Percentiles rank a stretch among this genome's conserved stretches.
phyloP scores from a whole-genome alignment of 2,329 filamentous ascomycete genomes.

The Calonectria leucothoes region DNA sequence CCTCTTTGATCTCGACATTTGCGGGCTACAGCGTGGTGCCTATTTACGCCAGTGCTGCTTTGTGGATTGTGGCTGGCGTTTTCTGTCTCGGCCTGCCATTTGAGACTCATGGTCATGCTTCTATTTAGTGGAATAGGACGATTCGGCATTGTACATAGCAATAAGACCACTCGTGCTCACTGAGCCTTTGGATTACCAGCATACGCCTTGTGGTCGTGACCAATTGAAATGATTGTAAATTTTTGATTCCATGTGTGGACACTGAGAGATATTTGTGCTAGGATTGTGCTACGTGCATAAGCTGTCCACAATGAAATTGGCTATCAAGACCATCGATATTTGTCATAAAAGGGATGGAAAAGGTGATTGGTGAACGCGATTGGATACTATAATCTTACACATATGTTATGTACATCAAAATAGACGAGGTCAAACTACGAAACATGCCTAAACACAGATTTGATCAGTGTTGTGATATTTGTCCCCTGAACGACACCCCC shows the following conservation, averaged over 20 bases:
- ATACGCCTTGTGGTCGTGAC: neutral
- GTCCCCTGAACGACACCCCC: neutral
- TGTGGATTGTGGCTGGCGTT: slow-evolving; percentile 56
- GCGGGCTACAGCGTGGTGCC: slow-evolving; percentile 55
- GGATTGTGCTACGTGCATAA: neutral
- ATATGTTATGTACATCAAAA: neutral
- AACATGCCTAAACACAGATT: neutral
- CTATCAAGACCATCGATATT: neutral
- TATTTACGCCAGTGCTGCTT: slow-evolving; percentile 57
- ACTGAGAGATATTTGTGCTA: neutral
- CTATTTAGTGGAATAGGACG: slow-evolving; percentile 36
- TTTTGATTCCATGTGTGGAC: neutral
- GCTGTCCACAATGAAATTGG: neutral
- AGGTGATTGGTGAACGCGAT: neutral
- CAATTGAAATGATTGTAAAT: neutral
- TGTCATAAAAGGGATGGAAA: no score
- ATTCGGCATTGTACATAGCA: neutral
- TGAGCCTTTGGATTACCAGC: neutral
- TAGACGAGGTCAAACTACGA: neutral
- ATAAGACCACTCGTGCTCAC: neutral
- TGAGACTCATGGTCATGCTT: slow-evolving; percentile 54
- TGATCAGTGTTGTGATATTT: neutral
- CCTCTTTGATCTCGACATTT: slow-evolving; percentile 56
- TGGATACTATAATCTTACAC: neutral
- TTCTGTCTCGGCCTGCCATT: slow-evolving; percentile 56